Evolutionary conservation across 441 rosid genomes (phyloP), one percentile per base, ranked within the genome.

Genomic region (Dalechampia spathulata): DNA sequence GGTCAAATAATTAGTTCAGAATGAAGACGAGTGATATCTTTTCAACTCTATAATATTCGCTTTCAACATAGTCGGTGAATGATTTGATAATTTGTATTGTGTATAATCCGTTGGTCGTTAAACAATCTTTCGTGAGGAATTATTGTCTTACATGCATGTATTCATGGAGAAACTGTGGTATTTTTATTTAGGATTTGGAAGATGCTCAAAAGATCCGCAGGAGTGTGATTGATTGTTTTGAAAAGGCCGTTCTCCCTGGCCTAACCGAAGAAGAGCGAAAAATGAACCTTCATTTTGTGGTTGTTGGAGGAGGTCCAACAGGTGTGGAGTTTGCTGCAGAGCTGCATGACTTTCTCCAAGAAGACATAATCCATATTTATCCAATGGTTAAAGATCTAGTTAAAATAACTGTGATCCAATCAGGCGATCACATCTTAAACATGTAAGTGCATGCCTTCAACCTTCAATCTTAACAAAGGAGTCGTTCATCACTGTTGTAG

Each of bases 281-380:
- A 63, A 76, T 49, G 19, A 79, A 75, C 69, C 96, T 92, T 65
- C 96, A 86, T 73, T 92, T 92, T 61, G 87, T 92, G 50, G 78
- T 92, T 44, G 96, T 92, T 36, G 96, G 96, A 49, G 98, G 98
- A 7, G 96, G 98, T 55, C 98, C 98, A 6, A 92, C 98, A 55
- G 98, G 98, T 50, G 94, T 92, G 38, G 98, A 88, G 80, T 92
- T 88, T 83, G 91, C 94, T 49, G 98, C 96, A 5, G 98, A 91
- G 76, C 71, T 91, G 60, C 98, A 91, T 51, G 98, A 91, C 73
- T 91, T 64, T 72, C 60, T 91, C 28, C 49, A 42, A 55, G 98
- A 91, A 72, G 96, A 91, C 72, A 44, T 91, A 43, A 68, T 73
- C 53, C 71, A 72, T 20, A 70, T 88, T 66, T 91, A 91, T 66